Percentiles rank a stretch among this genome's conserved stretches.
Evolutionary conservation across 495 filamentous ascomycete species (phyloP).

Genomic region (Aspergillus panamensis): DNA sequence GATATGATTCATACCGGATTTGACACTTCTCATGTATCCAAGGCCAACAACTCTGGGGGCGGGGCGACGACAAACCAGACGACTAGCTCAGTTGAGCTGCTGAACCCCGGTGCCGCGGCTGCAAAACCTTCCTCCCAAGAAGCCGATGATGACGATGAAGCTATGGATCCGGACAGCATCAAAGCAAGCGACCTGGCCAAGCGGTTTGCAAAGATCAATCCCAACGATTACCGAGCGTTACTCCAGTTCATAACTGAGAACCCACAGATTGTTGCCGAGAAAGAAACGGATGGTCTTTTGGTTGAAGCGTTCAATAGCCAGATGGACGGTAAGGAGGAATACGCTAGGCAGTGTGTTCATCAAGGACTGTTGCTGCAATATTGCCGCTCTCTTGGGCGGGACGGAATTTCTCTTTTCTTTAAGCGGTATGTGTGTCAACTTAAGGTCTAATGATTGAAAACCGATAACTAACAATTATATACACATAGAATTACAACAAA

Average conservation of each 20-base stretch:
- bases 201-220: slow-evolving; percentile 73
- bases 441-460: not conserved
- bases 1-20: slow-evolving; percentile 91
- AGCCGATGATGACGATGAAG: slow-evolving; percentile 53
- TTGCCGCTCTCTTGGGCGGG: slow-evolving; percentile 80
- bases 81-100: slow-evolving; percentile 61
- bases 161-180: slow-evolving; percentile 68
- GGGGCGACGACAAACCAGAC: slow-evolving; percentile 30
- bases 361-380: slow-evolving; percentile 91
- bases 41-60: slow-evolving; percentile 46
- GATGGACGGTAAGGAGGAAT: slow-evolving; percentile 67
- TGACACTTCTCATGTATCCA: slow-evolving; percentile 72
- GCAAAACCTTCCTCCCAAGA: slow-evolving; percentile 40
- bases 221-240: slow-evolving; percentile 67
- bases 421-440: slow-evolving; percentile 55
- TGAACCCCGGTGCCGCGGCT: slow-evolving; percentile 63
- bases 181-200: slow-evolving; percentile 72
- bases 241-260: slow-evolving; percentile 72
- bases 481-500: slow-evolving; percentile 74
- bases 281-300: slow-evolving; percentile 86
- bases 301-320: slow-evolving; percentile 87
- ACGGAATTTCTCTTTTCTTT: slow-evolving; percentile 92
- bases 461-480: slow-evolving; percentile 16
- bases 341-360: slow-evolving; percentile 86
- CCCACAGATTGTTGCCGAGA: slow-evolving; percentile 74